Evolutionary conservation across 306 rosid species (phyloP).

Genomic region (Cyamopsis tetragonoloba): DNA sequence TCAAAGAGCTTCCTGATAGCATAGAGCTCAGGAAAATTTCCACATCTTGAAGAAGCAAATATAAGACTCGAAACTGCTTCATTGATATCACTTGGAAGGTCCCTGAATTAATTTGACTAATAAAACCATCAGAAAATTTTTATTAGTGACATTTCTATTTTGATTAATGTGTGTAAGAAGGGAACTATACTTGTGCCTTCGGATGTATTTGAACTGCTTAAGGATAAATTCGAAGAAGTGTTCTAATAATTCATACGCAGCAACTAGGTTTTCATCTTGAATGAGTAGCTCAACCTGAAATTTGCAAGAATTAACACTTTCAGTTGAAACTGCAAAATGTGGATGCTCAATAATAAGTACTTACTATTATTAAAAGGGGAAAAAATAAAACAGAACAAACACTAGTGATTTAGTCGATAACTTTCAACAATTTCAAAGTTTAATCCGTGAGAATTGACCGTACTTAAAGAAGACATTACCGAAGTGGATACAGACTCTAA

Average conservation of each 20-base stretch:
- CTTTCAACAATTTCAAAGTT: too few relatives aligned
- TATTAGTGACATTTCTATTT: background rate
- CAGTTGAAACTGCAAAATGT: background rate
- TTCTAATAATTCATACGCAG: conserved; percentile 55
- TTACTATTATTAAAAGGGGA: background rate
- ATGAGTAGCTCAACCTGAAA: conserved; percentile 65
- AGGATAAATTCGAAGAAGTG: conserved; percentile 61
- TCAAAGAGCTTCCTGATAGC: conserved; percentile 67
- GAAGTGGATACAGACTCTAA: too few relatives aligned
- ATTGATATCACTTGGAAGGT: conserved; percentile 69
- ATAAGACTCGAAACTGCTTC: conserved; percentile 86
- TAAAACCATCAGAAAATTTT: background rate
- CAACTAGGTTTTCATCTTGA: conserved; percentile 43
- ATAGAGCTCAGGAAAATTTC: conserved; percentile 78
- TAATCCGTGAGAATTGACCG: too few relatives aligned
- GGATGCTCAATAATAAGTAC: background rate
- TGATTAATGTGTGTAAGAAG: background rate
- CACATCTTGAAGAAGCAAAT: conserved; percentile 87
- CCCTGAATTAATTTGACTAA: conserved; percentile 24
- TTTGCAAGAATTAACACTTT: background rate
- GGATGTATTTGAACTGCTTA: conserved; percentile 49
- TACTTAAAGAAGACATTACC: too few relatives aligned
- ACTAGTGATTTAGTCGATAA: too few relatives aligned
- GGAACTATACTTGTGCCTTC: conserved; percentile 56
- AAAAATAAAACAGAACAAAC: background rate